Evolutionary conservation across 179 eudicot species (phyloP), one percentile per base, ranked within the genome.

Genomic region (Spergularia azorica): DNA sequence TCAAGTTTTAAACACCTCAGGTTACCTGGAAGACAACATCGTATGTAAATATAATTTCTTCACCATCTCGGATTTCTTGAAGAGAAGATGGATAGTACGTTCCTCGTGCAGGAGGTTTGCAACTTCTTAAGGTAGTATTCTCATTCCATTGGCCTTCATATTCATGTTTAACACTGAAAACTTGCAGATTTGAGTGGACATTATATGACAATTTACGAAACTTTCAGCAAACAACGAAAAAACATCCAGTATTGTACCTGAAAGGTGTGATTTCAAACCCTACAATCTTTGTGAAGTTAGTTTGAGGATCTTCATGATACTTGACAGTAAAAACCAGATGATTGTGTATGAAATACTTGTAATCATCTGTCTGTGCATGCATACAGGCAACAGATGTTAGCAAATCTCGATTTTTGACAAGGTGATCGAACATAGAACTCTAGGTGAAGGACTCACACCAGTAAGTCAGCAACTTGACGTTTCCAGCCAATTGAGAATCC

Each of bases 1-100:
- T 26, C 2, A 26, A 26, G 32, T 26, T 26, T 26, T 26, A 26
- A 26, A 26, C n/a, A n/a, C 32, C 32, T 26, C 13, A 57, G 48
- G 64, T 76, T 79, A 92, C 97, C 88, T 90, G 82, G 76, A 88
- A 92, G 16, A 80, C 86, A 75, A 92, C 92, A 86, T 92, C 97
- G 79, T 92, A 92, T 20, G 94, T 92, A 76, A 92, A 92, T 62
- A 92, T 84, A 43, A 92, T 87, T 75, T 92, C 97, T 76, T 87
- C 85, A 77, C 89, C 88, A 56, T 87, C 88, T 69, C 85, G 89
- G 73, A 92, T 91, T 79, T 87, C 89, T 79, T 90, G 94, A 54
- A 2, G 57, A 54, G 16, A 5, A 2, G 57, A 54, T 54, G 57
- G 16, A 14, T 54, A 54, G 57, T 54, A 54, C 16, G 57, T 54